phyloP scores from a whole-genome alignment of 495 filamentous ascomycete species.

The Penicillium waksmanii region DNA sequence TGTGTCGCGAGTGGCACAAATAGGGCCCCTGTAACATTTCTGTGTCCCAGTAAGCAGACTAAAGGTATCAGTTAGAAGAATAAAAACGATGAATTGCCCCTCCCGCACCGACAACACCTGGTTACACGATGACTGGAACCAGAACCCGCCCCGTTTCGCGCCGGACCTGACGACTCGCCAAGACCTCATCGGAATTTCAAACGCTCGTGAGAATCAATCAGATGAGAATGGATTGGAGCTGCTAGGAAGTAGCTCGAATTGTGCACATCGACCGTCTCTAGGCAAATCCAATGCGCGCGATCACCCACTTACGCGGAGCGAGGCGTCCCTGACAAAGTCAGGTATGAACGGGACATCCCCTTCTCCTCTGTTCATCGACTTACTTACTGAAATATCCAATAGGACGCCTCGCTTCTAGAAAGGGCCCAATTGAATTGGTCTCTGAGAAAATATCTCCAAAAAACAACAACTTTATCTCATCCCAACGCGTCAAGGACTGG shows the following conservation, averaged over 20 bases:
- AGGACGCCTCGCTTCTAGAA: conserved; percentile 32
- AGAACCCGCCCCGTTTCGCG: conserved; percentile 53
- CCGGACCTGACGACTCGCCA: conserved; percentile 60
- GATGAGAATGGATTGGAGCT: background rate
- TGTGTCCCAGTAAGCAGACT: background rate
- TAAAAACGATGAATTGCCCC: conserved; percentile 57
- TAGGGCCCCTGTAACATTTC: background rate
- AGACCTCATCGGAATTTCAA: conserved; percentile 56
- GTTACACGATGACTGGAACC: conserved; percentile 54
- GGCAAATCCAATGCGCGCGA: conserved; percentile 17
- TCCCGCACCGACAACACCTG: conserved; percentile 57
- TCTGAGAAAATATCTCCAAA: background rate
- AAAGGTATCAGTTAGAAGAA: background rate
- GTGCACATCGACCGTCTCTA: conserved; percentile 7
- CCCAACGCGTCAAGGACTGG: conserved; percentile 29
- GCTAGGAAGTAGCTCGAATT: conserved; percentile 13
- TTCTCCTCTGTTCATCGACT: background rate
- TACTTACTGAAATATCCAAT: background rate
- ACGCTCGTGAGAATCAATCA: conserved; percentile 28
- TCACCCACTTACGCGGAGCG: conserved; percentile 3
- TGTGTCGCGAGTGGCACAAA: conserved; percentile 1
- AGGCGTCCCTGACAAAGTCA: conserved; percentile 40
- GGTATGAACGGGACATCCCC: conserved; percentile 20
- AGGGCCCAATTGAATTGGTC: conserved; percentile 1
- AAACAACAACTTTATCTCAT: conserved; percentile 14